phyloP scores from a whole-genome alignment of 257 asterid genomes.

The Schizonepeta tenuifolia region DNA sequence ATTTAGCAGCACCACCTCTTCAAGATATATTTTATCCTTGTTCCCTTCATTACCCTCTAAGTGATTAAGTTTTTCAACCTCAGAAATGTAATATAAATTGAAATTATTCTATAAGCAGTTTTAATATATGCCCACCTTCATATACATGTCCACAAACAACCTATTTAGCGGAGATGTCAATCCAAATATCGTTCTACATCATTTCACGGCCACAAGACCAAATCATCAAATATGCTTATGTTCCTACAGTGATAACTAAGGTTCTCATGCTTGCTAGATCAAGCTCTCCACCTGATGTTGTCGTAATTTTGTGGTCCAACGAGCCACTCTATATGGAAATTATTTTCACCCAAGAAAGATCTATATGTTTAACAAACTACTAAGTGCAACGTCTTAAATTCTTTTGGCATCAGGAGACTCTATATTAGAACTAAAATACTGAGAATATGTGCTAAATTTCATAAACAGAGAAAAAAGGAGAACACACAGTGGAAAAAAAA shows the following conservation, averaged over 20 bases:
- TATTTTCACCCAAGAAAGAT: too few species aligned
- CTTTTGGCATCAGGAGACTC: too few species aligned
- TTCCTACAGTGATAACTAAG: constrained; percentile 2
- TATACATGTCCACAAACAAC: neutral
- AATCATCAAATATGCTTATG: neutral
- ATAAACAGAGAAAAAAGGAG: neutral
- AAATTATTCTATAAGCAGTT: neutral
- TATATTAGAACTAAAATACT: neutral
- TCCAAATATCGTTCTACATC: constrained; percentile 17
- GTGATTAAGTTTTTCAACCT: neutral
- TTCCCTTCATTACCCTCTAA: neutral
- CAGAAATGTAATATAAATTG: neutral
- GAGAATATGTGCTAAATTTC: neutral
- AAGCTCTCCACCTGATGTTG: neutral
- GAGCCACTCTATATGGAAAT: neutral
- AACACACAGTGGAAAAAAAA: neutral
- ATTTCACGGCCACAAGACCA: neutral
- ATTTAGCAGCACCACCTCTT: neutral
- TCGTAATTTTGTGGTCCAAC: neutral
- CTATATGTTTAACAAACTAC: neutral
- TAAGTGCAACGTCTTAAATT: neutral
- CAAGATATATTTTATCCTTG: too few species aligned
- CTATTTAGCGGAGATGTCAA: neutral
- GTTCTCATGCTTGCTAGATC: neutral
- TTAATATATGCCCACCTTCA: neutral